These are phyloP conservation scores for Talaromyces sp. DNA, from an alignment of 2,329 filamentous ascomycete species.

Conservation along the genomic window DNA sequence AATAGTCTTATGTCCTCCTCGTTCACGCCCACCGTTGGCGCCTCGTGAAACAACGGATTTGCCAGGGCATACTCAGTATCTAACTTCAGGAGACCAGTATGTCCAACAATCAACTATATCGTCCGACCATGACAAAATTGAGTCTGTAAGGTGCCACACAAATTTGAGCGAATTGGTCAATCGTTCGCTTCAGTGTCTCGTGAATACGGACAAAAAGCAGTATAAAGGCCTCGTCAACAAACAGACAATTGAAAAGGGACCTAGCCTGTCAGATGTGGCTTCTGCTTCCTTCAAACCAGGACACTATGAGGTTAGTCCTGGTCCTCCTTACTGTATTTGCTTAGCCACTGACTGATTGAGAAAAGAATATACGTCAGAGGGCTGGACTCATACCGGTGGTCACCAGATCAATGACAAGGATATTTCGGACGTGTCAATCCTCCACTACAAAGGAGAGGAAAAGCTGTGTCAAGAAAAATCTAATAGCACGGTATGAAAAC, in stretches of 20 bases:
- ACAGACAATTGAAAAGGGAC: not conserved
- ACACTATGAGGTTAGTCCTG: slow-evolving; percentile 32
- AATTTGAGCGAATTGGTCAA: not conserved
- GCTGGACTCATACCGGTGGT: slow-evolving; percentile 36
- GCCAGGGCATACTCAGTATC: too few relatives aligned
- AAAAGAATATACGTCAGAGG: slow-evolving; percentile 38
- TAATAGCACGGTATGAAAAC: not conserved
- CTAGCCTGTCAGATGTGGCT: slow-evolving; percentile 13
- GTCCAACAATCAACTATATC: not conserved
- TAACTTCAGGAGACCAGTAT: not conserved
- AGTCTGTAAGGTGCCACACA: too few relatives aligned
- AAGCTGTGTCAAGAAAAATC: slow-evolving; percentile 11
- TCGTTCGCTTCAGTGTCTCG: slow-evolving; percentile 3
- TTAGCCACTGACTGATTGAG: slow-evolving; percentile 1
- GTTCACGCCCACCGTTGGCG: not conserved
- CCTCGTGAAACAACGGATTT: not conserved
- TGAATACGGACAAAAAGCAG: not conserved
- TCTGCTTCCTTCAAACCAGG: slow-evolving; percentile 17
- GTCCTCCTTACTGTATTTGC: not conserved
- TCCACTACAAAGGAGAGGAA: slow-evolving; percentile 23
- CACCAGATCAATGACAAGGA: slow-evolving; percentile 34
- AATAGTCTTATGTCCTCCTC: not conserved
- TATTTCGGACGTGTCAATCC: slow-evolving; percentile 30
- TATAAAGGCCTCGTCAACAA: not conserved
- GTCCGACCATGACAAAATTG: too few relatives aligned